Base-by-base conservation (phyloP, 1,284 basidiomycete species). In the Ustilago esculenta region DNA sequence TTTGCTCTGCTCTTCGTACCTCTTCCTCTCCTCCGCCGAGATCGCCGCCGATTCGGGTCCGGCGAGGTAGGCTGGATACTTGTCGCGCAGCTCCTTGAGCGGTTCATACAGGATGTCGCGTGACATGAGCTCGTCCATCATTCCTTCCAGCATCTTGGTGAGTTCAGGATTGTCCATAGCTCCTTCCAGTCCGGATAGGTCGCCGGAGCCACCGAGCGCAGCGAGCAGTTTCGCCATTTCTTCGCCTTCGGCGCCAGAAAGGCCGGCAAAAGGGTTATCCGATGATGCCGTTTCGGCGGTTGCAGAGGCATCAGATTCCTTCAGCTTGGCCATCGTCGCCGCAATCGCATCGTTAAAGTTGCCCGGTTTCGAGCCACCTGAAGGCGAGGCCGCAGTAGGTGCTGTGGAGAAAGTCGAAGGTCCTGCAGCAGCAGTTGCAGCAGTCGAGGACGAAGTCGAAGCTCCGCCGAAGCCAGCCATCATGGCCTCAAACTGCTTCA, bases 41-140 rank as follows among this genome's bases (percentile, higher is more conserved):
- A 90, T 83, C 6, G 82, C 32, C 20, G 47, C 30, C 1, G 70
- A 70, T 17, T 68, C 54, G 85, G 86, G 53, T 72, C 83, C 81
- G 18, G 76, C 81, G 41, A 97, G 86, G 83, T 94, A 96, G 17
- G 78, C 83, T 0, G 94, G 93, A 85, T 94, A 95, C 92, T 94
- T 93, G 15, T 90, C 88, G 15, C 88, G 85, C 27, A 98, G 84
- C 80, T 98, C 95, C 73, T 90, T 90, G 75, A 98, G 83, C 0
- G 95, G 94, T 70, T 96, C 94, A 76, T 97, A 92, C 17, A 96
- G 84, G 10, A 98, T 87, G 2, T 98, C 93, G 80, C 93, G 94
- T 82, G 88, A 90, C 92, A 98, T 93, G 41, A 98, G 86, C 80
- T 94, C 90, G 15, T 87, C 87, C 94, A 95, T 93, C 90, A 98